A percentile compares a stretch with the other conserved stretches of the same genome.
Conservation (phyloP, 2,329 filamentous ascomycete genomes). For the Colletotrichum cereale region DNA sequence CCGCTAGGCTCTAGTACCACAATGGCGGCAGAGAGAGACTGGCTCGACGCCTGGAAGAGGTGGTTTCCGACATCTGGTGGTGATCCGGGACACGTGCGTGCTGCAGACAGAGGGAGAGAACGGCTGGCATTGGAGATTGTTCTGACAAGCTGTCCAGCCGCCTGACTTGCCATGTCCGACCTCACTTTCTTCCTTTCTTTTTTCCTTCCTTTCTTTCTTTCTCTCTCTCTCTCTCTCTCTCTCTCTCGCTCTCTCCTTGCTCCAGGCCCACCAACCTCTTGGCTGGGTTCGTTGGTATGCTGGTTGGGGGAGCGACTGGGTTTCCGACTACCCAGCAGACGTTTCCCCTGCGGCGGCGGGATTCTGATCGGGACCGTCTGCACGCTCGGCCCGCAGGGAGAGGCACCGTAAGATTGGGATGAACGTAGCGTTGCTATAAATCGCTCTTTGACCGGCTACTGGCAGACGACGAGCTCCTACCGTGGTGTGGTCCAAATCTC, state of each 20-base stretch:
- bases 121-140: background rate
- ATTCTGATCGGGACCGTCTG: slow-evolving; percentile 17
- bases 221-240: background rate
- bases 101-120: background rate
- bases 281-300: background rate
- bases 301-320: slow-evolving; percentile 6
- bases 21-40: slow-evolving; percentile 15
- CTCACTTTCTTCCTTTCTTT: too few relatives aligned
- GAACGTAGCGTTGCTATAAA: slow-evolving; percentile 27
- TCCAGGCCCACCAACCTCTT: background rate
- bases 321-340: slow-evolving; percentile 22
- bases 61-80: slow-evolving; percentile 26
- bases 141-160: background rate
- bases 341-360: background rate
- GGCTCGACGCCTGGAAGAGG: slow-evolving; percentile 26
- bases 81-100: slow-evolving; percentile 29
- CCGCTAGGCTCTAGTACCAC: slow-evolving; percentile 16
- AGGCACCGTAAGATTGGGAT: slow-evolving; percentile 19
- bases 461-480: slow-evolving; percentile 28
- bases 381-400: slow-evolving; percentile 25
- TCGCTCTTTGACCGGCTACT: slow-evolving; percentile 26
- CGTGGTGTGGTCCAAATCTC: slow-evolving; percentile 18
- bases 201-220: background rate
- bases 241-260: too few relatives aligned
- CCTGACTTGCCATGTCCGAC: background rate